Conservation (phyloP, 192 early-diverging fungal species). For the Ramicandelaber brevisporus region DNA sequence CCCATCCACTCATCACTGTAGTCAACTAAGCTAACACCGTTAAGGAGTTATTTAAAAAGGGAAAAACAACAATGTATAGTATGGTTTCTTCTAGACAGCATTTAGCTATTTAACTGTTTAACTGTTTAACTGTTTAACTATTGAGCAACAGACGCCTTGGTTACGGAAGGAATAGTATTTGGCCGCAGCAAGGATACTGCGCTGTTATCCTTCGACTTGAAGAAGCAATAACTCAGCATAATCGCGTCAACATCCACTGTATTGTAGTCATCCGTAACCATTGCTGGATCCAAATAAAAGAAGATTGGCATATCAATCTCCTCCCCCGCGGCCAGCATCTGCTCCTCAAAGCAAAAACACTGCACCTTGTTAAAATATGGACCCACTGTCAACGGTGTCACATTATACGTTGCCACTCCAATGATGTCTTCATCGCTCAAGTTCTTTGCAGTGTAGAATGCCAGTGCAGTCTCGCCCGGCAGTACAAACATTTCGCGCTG, state of each 20-base stretch:
- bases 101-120: no score
- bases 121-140: no score
- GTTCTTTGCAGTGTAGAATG: constrained; percentile 89
- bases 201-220: constrained; percentile 53
- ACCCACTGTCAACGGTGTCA: constrained; percentile 72
- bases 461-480: constrained; percentile 87
- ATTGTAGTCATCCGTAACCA: constrained; percentile 73
- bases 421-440: constrained; percentile 62
- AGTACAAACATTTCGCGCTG: constrained; percentile 65
- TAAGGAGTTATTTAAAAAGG: no score
- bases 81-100: no score
- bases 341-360: constrained; percentile 99
- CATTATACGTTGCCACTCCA: constrained; percentile 92
- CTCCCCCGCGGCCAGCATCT: constrained; percentile 66
- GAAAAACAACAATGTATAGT: no score
- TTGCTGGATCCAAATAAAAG: constrained; percentile 95
- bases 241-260: constrained; percentile 87
- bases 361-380: constrained; percentile 99
- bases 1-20: no score
- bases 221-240: constrained; percentile 86
- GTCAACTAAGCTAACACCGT: no score
- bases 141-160: no score
- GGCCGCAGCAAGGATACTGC: no score
- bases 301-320: constrained; percentile 92
- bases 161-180: no score